Conservation (phyloP, 2,329 filamentous ascomycete genomes). For the Atkinsonella texensis region DNA sequence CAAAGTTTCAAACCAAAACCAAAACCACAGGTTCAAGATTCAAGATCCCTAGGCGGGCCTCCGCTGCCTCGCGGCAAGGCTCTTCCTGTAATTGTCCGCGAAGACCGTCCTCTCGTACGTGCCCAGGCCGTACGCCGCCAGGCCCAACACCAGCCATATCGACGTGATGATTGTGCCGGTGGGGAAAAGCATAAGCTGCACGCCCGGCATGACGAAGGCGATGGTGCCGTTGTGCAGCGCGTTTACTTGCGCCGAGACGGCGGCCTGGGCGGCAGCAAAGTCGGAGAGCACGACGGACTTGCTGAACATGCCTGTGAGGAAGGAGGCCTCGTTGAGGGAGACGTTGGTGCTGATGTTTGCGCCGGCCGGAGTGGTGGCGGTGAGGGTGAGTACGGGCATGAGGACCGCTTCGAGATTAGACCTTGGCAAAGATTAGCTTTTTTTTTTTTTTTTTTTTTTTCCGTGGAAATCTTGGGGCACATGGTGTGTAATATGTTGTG, state of each 20-base stretch:
- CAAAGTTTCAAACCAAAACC: not conserved
- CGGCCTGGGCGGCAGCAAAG: slow-evolving; percentile 33
- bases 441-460: too few relatives aligned
- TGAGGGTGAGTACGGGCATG: slow-evolving; percentile 56
- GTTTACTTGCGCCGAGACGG: slow-evolving; percentile 34
- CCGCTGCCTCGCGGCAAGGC: slow-evolving; percentile 7
- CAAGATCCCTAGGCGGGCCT: not conserved
- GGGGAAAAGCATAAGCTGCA: slow-evolving; percentile 56
- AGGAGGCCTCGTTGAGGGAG: slow-evolving; percentile 57
- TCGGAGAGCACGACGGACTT: slow-evolving; percentile 40
- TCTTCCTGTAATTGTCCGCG: slow-evolving; percentile 47
- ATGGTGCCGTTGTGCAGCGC: slow-evolving; percentile 38
- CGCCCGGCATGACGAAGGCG: slow-evolving; percentile 59
- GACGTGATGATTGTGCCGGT: slow-evolving; percentile 55
- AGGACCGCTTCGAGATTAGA: slow-evolving; percentile 48
- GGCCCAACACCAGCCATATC: slow-evolving; percentile 46
- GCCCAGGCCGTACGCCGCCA: slow-evolving; percentile 48
- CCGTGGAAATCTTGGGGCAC: not conserved
- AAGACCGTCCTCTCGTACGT: slow-evolving; percentile 56
- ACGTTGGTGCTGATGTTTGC: slow-evolving; percentile 48
- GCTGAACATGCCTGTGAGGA: slow-evolving; percentile 60
- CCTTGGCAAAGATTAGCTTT: slow-evolving; percentile 24
- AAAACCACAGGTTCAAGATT: not conserved
- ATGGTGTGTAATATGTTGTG: not conserved
- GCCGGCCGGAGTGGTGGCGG: slow-evolving; percentile 40